Evolutionary conservation across 2,329 filamentous ascomycete species (phyloP).

Genomic region (Ambrosiella xylebori): DNA sequence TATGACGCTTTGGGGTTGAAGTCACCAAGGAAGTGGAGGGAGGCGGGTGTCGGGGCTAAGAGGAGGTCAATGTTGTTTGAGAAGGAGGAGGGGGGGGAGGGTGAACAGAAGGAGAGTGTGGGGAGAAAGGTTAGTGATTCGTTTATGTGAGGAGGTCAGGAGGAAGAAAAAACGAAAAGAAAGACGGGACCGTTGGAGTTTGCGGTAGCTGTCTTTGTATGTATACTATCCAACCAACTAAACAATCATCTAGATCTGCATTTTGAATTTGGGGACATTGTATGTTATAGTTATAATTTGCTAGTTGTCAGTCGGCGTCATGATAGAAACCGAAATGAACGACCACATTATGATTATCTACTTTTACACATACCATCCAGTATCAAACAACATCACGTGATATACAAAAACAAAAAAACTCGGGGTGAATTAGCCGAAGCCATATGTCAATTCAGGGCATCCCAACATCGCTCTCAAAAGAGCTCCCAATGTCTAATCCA

Average conservation of each 20-base stretch:
- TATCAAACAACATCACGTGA: not conserved
- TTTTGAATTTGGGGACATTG: not conserved
- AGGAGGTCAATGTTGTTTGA: not conserved
- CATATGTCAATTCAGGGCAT: not conserved
- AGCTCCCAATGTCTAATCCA: not conserved
- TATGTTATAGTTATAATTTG: not conserved
- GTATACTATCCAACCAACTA: not conserved
- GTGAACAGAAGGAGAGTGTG: not conserved
- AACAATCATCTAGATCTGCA: not conserved
- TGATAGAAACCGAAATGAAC: too few species aligned
- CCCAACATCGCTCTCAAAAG: not conserved
- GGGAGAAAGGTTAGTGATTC: slow-evolving; percentile 8
- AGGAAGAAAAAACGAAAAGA: not conserved
- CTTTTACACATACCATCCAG: not conserved
- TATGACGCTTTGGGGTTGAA: slow-evolving; percentile 44
- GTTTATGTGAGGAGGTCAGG: slow-evolving; percentile 8
- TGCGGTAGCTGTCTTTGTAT: not conserved
- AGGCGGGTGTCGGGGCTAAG: slow-evolving; percentile 27
- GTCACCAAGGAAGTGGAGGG: slow-evolving; percentile 42
- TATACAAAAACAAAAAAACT: not conserved
- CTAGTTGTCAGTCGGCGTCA: not conserved
- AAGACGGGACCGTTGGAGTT: not conserved
- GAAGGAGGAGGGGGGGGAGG: not conserved
- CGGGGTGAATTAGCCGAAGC: not conserved
- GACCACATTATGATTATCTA: too few species aligned